Evolutionary conservation across 495 filamentous ascomycete species (phyloP).

Genomic region (Penicillium lagena): DNA sequence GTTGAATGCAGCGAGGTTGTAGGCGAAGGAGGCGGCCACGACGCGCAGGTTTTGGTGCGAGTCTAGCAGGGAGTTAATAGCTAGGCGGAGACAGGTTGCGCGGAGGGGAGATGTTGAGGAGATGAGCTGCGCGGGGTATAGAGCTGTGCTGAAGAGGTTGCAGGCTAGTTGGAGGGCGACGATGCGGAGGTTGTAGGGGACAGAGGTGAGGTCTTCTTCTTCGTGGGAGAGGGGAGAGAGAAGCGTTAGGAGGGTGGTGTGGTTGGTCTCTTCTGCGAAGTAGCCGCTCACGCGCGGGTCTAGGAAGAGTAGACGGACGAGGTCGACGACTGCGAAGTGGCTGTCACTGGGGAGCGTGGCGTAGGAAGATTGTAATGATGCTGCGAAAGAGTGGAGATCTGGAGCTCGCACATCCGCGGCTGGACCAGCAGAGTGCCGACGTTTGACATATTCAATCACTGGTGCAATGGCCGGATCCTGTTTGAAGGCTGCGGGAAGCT

Average conservation of each 20-base stretch:
- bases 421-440: constrained; percentile 14
- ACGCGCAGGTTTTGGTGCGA: constrained; percentile 53
- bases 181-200: constrained; percentile 76
- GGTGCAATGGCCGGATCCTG: constrained; percentile 46
- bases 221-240: constrained; percentile 49
- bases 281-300: constrained; percentile 83
- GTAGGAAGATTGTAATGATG: constrained; percentile 23
- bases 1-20: constrained; percentile 71
- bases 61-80: constrained; percentile 51
- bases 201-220: constrained; percentile 40
- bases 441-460: constrained; percentile 60
- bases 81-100: constrained; percentile 32
- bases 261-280: constrained; percentile 68
- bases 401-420: constrained; percentile 45
- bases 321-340: constrained; percentile 75
- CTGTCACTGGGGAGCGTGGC: constrained; percentile 28
- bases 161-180: constrained; percentile 64
- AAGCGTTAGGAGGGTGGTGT: constrained; percentile 57
- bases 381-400: constrained; percentile 40
- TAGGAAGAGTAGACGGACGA: constrained; percentile 68
- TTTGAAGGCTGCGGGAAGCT: constrained; percentile 52
- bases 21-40: constrained; percentile 73
- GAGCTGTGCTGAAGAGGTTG: constrained; percentile 54
- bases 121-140: constrained; percentile 41
- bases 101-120: constrained; percentile 24